A percentile compares a stretch with the other conserved stretches of the same genome.
Conservation (phyloP, 1,284 basidiomycete species). For the Melanopsichium pennsylvanicum region DNA sequence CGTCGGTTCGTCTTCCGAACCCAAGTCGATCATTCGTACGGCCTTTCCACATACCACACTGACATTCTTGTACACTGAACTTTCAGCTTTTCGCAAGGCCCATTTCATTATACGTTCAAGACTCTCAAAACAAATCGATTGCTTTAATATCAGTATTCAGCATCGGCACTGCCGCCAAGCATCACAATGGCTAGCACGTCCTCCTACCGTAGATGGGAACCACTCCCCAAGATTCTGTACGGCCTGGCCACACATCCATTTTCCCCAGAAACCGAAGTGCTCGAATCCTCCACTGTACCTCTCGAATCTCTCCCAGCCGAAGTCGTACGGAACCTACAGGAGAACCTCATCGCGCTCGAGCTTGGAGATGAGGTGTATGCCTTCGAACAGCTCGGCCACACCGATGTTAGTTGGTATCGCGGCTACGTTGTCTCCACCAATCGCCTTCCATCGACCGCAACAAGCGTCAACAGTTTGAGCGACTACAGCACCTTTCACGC, state of each 20-base stretch:
- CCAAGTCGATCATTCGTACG: too few relatives aligned
- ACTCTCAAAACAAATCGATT: too few relatives aligned
- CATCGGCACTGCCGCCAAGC: not conserved
- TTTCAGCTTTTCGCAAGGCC: too few relatives aligned
- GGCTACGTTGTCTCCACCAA: constrained; percentile 79
- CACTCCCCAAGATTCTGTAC: constrained; percentile 57
- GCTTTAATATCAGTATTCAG: not conserved
- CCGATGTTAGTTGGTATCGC: constrained; percentile 63
- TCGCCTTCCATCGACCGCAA: constrained; percentile 34
- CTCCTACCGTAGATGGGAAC: constrained; percentile 54
- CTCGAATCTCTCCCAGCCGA: constrained; percentile 33
- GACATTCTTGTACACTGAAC: too few relatives aligned
- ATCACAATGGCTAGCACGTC: constrained; percentile 16
- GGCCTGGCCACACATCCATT: constrained; percentile 58
- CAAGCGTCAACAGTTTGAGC: constrained; percentile 66
- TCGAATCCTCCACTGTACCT: constrained; percentile 34
- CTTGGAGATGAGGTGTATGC: constrained; percentile 95
- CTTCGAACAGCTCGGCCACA: constrained; percentile 60
- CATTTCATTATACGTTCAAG: too few relatives aligned
- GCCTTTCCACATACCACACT: too few relatives aligned
- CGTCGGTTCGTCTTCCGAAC: too few relatives aligned
- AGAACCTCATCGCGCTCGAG: constrained; percentile 64
- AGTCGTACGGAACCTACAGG: constrained; percentile 30
- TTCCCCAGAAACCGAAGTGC: constrained; percentile 49
- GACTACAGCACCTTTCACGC: constrained; percentile 52